Conservation (phyloP, 495 filamentous ascomycete species). For the Xylaria nigripes region DNA sequence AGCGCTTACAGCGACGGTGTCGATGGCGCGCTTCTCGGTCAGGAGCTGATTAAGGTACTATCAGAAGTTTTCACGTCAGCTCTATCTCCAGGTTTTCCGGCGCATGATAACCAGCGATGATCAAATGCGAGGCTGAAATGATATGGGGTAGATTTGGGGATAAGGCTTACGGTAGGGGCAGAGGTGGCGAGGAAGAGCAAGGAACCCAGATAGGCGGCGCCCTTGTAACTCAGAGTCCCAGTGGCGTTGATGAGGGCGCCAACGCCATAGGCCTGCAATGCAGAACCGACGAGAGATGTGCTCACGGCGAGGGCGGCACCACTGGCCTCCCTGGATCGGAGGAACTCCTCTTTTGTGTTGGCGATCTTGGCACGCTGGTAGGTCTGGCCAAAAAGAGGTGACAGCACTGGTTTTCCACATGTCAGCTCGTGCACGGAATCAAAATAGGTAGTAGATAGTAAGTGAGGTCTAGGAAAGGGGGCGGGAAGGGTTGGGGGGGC, state of each 20-base stretch:
- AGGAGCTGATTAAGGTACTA: slow-evolving; percentile 81
- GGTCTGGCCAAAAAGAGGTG: slow-evolving; percentile 87
- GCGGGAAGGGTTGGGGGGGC: neutral
- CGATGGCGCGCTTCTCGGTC: slow-evolving; percentile 82
- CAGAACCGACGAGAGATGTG: slow-evolving; percentile 79
- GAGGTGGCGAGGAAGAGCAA: slow-evolving; percentile 88
- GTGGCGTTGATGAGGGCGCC: slow-evolving; percentile 94
- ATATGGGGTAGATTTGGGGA: neutral
- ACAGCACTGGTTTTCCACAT: slow-evolving; percentile 61
- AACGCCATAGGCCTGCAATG: slow-evolving; percentile 87
- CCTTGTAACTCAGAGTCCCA: slow-evolving; percentile 90
- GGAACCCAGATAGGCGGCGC: slow-evolving; percentile 84
- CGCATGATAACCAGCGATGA: neutral
- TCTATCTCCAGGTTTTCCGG: neutral
- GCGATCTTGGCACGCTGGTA: slow-evolving; percentile 87
- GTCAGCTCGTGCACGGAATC: neutral
- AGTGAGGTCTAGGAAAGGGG: neutral
- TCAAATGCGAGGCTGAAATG: neutral
- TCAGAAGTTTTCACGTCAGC: neutral
- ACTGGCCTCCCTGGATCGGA: slow-evolving; percentile 85
- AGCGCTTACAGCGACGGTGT: slow-evolving; percentile 78
- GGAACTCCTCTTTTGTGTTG: slow-evolving; percentile 93
- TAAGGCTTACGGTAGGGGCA: slow-evolving; percentile 68
- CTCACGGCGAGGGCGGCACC: slow-evolving; percentile 85
- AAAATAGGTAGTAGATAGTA: neutral